Base-by-base conservation (phyloP, 495 filamentous ascomycete genomes). In the Penicillium diatomitis region DNA sequence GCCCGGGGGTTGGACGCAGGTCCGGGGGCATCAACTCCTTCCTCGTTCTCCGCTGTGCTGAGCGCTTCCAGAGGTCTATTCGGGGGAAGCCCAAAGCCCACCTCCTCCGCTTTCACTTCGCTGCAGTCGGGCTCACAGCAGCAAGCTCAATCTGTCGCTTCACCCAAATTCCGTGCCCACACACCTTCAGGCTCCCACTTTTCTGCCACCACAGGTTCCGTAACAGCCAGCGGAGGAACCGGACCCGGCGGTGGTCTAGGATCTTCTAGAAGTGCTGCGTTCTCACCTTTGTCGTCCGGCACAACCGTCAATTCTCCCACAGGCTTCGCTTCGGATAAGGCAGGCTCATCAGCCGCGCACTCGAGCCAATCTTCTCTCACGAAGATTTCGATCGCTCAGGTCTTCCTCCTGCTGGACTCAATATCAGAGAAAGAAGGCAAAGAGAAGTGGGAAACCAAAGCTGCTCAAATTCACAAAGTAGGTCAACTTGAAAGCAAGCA, bases 341-440 rank as follows among this genome's bases (percentile, higher is more conserved):
- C 72, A 33, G 67, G 69, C 37, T 73, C 72, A 5, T 58, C 67
- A 55, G 53, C 61, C 33, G 62, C 66, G 47, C 68, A 68, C 59
- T 64, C 68, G 29, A 71, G 72, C 51, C 74, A 77, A 59, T 76
- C 76, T 7, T 79, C 76, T 8, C 65, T 79, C 29, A 71, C 87
- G 38, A 95, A 89, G 64, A 91, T 99, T 64, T 88, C 88, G 49
- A 84, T 94, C 56, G 89, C 91, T 48, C 94, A 99, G 75, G 82
- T 97, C 48, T 94, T 90, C 69, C 77, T 99, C 49, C 79, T 97
- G 34, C 78, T 99, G 50, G 91, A 89, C 72, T 87, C 87, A 29
- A 86, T 96, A 62, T 95, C 88, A 60, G 90, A 96, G 67, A 90
- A 88, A 66, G 87, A 91, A 67, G 79, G 81, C 48, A 84, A 85